These are phyloP conservation scores for Meyerozyma athensensis DNA, from an alignment of 1,139 yeast genomes.

Conservation along the genomic window DNA sequence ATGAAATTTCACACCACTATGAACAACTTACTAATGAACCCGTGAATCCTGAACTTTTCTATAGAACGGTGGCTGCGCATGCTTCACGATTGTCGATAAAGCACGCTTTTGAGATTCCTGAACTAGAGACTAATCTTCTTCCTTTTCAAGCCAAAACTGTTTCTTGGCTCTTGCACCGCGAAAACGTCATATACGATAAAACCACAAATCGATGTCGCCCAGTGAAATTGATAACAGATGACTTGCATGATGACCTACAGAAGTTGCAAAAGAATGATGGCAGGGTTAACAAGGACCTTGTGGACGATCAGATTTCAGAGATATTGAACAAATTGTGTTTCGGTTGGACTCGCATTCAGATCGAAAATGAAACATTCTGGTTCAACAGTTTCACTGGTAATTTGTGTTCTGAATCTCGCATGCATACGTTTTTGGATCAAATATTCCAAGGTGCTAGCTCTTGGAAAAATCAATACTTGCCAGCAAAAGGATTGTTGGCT, in stretches of 20 bases:
- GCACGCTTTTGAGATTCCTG: conserved; percentile 35
- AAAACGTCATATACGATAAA: conserved; percentile 43
- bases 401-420: conserved; percentile 29
- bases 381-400: conserved; percentile 49
- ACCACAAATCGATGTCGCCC: conserved; percentile 19
- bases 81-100: conserved; percentile 20
- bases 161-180: conserved; percentile 59
- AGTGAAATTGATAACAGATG: conserved; percentile 15
- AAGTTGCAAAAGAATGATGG: conserved; percentile 7
- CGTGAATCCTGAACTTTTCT: conserved; percentile 18
- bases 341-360: conserved; percentile 45
- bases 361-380: conserved; percentile 27
- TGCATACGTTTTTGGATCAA: conserved; percentile 22
- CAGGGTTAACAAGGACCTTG: conserved; percentile 5
- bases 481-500: conserved; percentile 68
- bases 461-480: conserved; percentile 17
- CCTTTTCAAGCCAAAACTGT: conserved; percentile 62
- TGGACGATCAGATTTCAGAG: conserved; percentile 15
- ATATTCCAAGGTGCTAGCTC: conserved; percentile 15
- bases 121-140: conserved; percentile 44
- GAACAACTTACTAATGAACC: not conserved
- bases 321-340: conserved; percentile 35
- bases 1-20: not conserved
- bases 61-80: conserved; percentile 29
- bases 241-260: conserved; percentile 8